Base-by-base conservation (phyloP, 2,329 filamentous ascomycete genomes). In the Penicillium paneum region DNA sequence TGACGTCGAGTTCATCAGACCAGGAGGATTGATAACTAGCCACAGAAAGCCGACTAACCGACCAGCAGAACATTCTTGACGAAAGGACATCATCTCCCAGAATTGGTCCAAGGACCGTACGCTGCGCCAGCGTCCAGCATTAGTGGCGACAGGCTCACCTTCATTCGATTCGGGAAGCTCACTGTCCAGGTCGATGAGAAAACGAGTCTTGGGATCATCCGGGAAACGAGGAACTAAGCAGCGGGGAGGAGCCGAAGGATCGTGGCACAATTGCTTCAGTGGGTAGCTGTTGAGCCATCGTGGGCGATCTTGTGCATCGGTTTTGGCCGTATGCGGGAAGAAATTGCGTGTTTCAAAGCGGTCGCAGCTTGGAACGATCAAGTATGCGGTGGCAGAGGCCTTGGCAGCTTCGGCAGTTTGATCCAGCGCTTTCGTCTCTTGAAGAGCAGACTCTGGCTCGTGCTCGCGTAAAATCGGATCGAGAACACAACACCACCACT, bases 21-120 rank as follows among this genome's bases (percentile, higher is more conserved):
- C 71, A 0, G 84, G 80, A 32, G 91, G 87, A 61, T 79, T 81
- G 43, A 97, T 88, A 0, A 97, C 87, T 26, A 97, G 77, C 93
- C 95, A 99, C 26, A 97, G 81, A 63, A 99, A 99, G 0, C 95
- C 95, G 0, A 96, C 95, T 67, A 96, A 81, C 17, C 92, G 82
- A 0, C 94, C 95, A 32, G 91, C 90, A 0, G 92, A 96, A 68
- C 94, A 99, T 69, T 99, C 94, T 70, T 97, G 94, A 53, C 94
- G 82, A 68, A 90, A 97, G 0, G 92, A 88, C 93, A 99, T 97
- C 82, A 96, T 89, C 58, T 99, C 94, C 94, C 94, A 99, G 67
- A 99, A 99, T 63, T 92, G 86, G n/a, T 92, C 89, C 38, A 99
- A 76, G 0, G 85, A 89, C 68, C 82, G 87, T 24, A 97, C 86